Percentiles rank a stretch among this genome's conserved stretches.
These are phyloP conservation scores for Halophytophthora polymorphica DNA, from an alignment of 352 stramenopile species.

Conservation along the genomic window DNA sequence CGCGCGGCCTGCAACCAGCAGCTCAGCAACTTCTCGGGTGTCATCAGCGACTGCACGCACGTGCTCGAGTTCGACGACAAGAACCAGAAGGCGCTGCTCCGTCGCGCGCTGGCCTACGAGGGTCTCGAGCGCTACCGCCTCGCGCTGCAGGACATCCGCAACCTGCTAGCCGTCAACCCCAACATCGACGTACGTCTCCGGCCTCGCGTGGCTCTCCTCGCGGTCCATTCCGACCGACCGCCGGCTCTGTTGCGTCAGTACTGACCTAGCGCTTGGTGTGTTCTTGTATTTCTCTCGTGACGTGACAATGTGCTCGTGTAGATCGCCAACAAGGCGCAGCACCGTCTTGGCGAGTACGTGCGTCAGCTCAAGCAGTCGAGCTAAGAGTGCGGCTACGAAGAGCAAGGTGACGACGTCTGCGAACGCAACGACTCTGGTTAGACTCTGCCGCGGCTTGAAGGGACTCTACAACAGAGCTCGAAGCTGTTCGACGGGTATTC, in stretches of 20 bases:
- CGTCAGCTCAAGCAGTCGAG: slow-evolving; percentile 83
- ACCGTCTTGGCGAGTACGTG: slow-evolving; percentile 86
- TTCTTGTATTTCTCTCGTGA: slow-evolving; percentile 4
- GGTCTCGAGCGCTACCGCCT: slow-evolving; percentile 93
- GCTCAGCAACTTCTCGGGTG: slow-evolving; percentile 95
- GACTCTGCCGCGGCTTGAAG: too few relatives aligned
- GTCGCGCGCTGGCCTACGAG: slow-evolving; percentile 93
- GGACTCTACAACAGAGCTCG: neutral
- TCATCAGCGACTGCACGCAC: slow-evolving; percentile 93
- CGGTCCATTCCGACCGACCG: too few relatives aligned
- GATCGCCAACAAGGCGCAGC: slow-evolving; percentile 88
- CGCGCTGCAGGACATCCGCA: slow-evolving; percentile 84
- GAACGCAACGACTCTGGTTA: too few relatives aligned
- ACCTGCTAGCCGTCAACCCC: slow-evolving; percentile 84
- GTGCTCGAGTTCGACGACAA: slow-evolving; percentile 92
- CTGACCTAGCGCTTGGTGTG: slow-evolving; percentile 2
- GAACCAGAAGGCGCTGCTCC: slow-evolving; percentile 95
- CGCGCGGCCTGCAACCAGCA: slow-evolving; percentile 96
- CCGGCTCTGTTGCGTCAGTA: too few relatives aligned
- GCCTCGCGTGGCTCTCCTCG: too few relatives aligned
- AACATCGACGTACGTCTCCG: slow-evolving; percentile 69
- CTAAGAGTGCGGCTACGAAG: slow-evolving; percentile 20
- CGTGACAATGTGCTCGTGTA: slow-evolving; percentile 13
- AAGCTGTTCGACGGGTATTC: neutral
- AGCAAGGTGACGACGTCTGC: neutral